Evolutionary conservation across 768 basidiomycete genomes (phyloP), one percentile per base, ranked within the genome.

Genomic region (Panellus pusillus): DNA sequence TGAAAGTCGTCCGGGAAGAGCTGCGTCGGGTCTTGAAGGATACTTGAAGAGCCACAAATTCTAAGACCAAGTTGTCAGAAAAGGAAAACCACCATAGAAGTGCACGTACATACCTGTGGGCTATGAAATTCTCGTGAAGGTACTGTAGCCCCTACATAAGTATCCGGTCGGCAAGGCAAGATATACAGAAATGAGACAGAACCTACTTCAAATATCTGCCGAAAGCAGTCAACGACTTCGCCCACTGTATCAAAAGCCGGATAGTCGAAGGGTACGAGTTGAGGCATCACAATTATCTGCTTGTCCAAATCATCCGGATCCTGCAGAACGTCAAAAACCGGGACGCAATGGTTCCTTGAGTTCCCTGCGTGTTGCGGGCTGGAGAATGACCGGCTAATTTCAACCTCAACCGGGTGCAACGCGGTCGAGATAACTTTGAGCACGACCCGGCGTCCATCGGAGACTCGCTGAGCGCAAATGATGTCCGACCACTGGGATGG

Each of bases 51-150:
- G n/a, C 50, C 15, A 18, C 42, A 51, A 24, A 44, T 35, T 5
- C 35, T 51, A n/a, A 19, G 24, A 24, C 24, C 24, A 24, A 19
- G 32, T 11, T 35, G 32, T 35, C 7, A 18, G n/a, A 12, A 32
- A 15, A 35, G 31, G 6, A 18, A n/a, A 28, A n/a, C 6, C 15
- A 20, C 18, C 31, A 11, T 2, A 18, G 32, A 36, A 15, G 4
- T 3, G 9, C 4, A 18, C 7, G 13, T 18, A 32, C 50, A 17
- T 44, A 51, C 50, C 50, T 41, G 35, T 51, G 50, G 3, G 50
- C 50, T 11, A 51, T 35, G 12, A 44, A 44, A 28, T 51, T 51
- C 35, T 51, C 50, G 36, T 51, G 50, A 42, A 44, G 44, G 43
- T 20, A 51, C 3, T 44, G 42, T 27, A 51, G 43, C 2, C 50